Evolutionary conservation across 805 yeast species (phyloP).

Genomic region (Debaryomyces maramus): DNA sequence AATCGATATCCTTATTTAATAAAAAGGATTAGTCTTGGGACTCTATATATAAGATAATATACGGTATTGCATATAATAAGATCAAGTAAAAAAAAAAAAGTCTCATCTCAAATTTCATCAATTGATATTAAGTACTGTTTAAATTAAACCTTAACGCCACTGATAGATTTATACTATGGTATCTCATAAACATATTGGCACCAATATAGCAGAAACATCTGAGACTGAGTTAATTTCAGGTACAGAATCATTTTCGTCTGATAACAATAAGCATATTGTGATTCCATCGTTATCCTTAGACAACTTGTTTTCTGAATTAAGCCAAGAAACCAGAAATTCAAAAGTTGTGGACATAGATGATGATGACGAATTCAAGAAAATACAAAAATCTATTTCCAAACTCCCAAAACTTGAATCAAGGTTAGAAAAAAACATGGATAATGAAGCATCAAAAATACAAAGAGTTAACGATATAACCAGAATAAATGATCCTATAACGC

Average conservation of each 20-base stretch:
- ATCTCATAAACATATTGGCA: constrained; percentile 13
- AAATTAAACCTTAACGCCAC: no score
- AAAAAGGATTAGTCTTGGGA: no score
- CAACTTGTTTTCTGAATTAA: constrained; percentile 30
- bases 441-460: constrained; percentile 10
- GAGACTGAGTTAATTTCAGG: constrained; percentile 22
- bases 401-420: constrained; percentile 42
- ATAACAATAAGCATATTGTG: constrained; percentile 9
- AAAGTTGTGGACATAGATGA: constrained; percentile 3
- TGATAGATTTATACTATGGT: no score
- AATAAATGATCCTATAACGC: constrained; percentile 49
- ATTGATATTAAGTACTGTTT: no score
- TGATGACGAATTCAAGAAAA: constrained; percentile 28
- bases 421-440: constrained; percentile 22
- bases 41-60: no score
- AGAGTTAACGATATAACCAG: constrained; percentile 21
- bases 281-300: constrained; percentile 25
- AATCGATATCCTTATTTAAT: not conserved
- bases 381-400: constrained; percentile 34
- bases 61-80: no score
- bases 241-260: constrained; percentile 27
- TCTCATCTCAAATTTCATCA: no score
- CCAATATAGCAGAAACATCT: constrained; percentile 23
- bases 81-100: no score
- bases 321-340: constrained; percentile 21